Conservation (phyloP, 1,139 yeast species). For the Pichia sp. region DNA sequence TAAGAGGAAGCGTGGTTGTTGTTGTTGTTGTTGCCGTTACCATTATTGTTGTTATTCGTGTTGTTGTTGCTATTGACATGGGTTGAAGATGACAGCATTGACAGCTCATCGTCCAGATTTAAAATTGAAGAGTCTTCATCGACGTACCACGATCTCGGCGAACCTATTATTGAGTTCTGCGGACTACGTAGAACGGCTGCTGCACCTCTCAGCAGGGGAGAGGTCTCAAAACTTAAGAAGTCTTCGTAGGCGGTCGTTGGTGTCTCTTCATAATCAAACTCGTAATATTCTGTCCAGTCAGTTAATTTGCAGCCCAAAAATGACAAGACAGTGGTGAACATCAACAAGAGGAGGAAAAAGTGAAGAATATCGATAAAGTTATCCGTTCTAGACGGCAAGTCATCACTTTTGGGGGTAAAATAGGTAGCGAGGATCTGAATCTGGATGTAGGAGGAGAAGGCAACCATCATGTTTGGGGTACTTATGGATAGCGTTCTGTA, state of each 20-base stretch:
- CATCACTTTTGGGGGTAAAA: slow-evolving; percentile 8
- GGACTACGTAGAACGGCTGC: slow-evolving; percentile 28
- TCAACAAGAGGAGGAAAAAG: slow-evolving; percentile 23
- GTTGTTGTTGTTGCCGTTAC: background rate
- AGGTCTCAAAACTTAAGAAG: slow-evolving; percentile 30
- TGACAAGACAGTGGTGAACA: slow-evolving; percentile 21
- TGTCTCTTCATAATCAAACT: slow-evolving; percentile 24
- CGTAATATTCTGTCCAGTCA: slow-evolving; percentile 25
- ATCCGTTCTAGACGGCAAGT: slow-evolving; percentile 14
- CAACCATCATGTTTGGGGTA: slow-evolving; percentile 33
- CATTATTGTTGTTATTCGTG: no score
- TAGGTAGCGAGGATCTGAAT: slow-evolving; percentile 21
- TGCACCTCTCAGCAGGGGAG: slow-evolving; percentile 33
- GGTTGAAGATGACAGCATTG: slow-evolving; percentile 21
- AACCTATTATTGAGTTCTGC: slow-evolving; percentile 24
- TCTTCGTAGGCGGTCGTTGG: slow-evolving; percentile 16
- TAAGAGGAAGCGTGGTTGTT: slow-evolving; percentile 13
- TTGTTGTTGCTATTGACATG: background rate
- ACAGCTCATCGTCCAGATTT: slow-evolving; percentile 29
- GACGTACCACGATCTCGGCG: slow-evolving; percentile 30
- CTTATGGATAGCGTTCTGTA: slow-evolving; percentile 31
- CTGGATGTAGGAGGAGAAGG: slow-evolving; percentile 32
- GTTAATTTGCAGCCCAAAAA: slow-evolving; percentile 30
- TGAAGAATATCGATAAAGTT: slow-evolving; percentile 24
- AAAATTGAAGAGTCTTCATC: slow-evolving; percentile 24